These are phyloP conservation scores for Leishmania turanica DNA, from an alignment of 208 protist genomes.

Conservation along the genomic window DNA sequence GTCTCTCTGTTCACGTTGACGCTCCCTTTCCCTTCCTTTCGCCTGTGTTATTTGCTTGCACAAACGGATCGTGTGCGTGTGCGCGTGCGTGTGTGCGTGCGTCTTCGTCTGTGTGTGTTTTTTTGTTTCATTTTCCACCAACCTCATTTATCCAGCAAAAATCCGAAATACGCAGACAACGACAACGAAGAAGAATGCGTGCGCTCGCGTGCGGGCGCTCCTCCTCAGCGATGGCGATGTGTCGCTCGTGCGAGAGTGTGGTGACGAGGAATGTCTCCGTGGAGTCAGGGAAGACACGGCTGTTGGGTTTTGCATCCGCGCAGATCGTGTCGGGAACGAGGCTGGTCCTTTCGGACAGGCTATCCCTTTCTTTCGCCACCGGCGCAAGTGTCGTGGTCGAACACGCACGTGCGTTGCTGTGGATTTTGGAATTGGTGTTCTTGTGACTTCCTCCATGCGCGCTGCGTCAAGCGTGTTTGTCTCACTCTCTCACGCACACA, in stretches of 20 bases:
- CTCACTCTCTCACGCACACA: not conserved
- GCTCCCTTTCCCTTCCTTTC: not conserved
- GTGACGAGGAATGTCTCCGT: not conserved
- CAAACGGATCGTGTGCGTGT: too few relatives aligned
- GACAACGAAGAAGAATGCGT: too few relatives aligned
- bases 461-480: not conserved
- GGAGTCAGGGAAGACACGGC: not conserved
- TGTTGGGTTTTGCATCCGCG: not conserved
- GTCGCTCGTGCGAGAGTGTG: not conserved
- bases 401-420: not conserved
- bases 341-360: not conserved
- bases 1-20: not conserved
- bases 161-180: too few relatives aligned
- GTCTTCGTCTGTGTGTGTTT: too few relatives aligned
- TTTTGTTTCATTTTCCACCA: too few relatives aligned
- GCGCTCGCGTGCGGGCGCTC: too few relatives aligned
- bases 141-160: too few relatives aligned
- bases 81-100: too few relatives aligned
- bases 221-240: too few relatives aligned
- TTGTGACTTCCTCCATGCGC: not conserved
- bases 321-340: not conserved
- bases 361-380: not conserved
- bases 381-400: not conserved
- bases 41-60: not conserved
- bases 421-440: not conserved